Conservation (phyloP, 1,139 yeast species). For the Magnusiomyces magnusii region DNA sequence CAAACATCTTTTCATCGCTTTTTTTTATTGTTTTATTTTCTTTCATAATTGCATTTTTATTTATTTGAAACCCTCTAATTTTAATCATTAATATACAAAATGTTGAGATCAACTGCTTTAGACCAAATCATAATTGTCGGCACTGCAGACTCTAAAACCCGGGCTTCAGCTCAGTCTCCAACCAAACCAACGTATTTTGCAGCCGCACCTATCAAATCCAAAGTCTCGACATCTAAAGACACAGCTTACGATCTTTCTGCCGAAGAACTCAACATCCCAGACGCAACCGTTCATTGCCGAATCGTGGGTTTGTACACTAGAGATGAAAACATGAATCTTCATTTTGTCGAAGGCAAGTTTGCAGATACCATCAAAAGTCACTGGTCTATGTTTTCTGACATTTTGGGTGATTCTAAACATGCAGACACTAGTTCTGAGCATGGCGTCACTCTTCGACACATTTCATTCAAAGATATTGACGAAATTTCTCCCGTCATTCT, state of each 20-base stretch:
- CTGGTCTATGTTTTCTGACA: conserved; percentile 8
- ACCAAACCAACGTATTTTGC: not conserved
- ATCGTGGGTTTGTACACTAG: conserved; percentile 13
- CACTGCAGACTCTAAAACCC: no score
- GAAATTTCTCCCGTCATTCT: not conserved
- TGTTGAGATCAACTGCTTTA: not conserved
- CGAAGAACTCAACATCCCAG: conserved; percentile 13
- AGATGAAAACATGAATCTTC: conserved; percentile 2
- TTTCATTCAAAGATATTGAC: not conserved
- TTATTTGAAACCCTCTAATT: no score
- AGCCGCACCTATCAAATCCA: not conserved
- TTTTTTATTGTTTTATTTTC: no score
- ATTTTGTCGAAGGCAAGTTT: conserved; percentile 10
- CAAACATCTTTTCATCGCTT: no score
- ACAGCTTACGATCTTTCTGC: not conserved
- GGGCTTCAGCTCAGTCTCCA: no score
- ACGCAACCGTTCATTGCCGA: conserved; percentile 14
- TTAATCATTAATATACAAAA: not conserved
- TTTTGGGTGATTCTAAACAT: conserved; percentile 2
- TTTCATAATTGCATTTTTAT: no score
- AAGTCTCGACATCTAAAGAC: not conserved
- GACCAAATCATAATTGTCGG: no score
- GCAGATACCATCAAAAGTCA: not conserved
- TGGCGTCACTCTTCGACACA: conserved; percentile 10
- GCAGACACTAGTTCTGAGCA: not conserved